Base-by-base conservation (phyloP, 2,329 filamentous ascomycete species). In the Elsinoe perseae region DNA sequence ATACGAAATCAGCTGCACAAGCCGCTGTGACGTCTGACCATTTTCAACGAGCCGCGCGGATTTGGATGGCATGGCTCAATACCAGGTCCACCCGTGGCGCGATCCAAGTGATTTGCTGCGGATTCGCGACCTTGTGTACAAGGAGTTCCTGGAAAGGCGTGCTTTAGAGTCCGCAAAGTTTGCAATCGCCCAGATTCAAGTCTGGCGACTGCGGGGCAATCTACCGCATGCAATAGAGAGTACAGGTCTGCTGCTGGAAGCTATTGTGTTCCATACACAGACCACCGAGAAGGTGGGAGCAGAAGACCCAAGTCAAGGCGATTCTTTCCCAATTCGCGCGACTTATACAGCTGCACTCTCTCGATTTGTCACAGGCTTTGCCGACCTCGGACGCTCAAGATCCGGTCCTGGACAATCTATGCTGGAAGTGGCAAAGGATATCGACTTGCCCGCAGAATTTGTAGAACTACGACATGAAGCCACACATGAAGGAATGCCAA, bases 391-490 rank as follows among this genome's bases (percentile, higher is more conserved):
- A 64, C 84, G 85, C 69, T 80, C 83, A 70, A 83, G 80, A 63
- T 66, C 56, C 57, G 79, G 75, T 66, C 79, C 75, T 18, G 59
- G 55, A 1, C 50, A 57, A 34, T 85, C 79, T 71, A 89, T 90
- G 86, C 86, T 87, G 70, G 78, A 80, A 40, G 77, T 86, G 21
- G 86, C 85, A 58, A 83, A 81, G 68, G 81, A 78, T 36, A 81
- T 89, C 57, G 83, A 81, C 0, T 72, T 90, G 57, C 86, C 86
- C 0, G 82, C 85, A 0, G 85, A 86, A 0, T 95, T 95, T 70
- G 89, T 96, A 55, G 90, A 95, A 74, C 76, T 95, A 58, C 82
- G 91, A 44, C 91, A 96, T 69, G 87, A 95, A 72, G 88, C 87
- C 42, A 95, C 90, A 38, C 91, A 97, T 69, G 88, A 95, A 69